Evolutionary conservation across 2,329 filamentous ascomycete genomes (phyloP), one percentile per base, ranked within the genome.

Genomic region (Exophiala aquamarina): DNA sequence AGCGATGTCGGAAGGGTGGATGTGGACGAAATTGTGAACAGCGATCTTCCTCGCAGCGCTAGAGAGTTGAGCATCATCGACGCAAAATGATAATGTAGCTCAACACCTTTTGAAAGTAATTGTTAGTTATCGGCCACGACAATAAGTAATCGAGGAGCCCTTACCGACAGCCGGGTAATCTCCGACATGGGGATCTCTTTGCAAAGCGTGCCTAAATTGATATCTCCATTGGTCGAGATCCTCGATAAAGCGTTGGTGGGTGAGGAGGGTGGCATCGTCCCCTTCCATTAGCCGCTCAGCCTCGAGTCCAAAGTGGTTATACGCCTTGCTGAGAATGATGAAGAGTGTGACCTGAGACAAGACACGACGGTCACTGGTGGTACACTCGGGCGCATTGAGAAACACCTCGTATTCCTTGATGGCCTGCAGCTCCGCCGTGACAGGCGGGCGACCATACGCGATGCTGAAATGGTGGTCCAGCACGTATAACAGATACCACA

Each of bases 391-490:
- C 0, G 73, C 70, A 28, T 74, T 69, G n/a, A 82, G 63, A 35
- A 83, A 78, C 1, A 70, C 67, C 41, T 82, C 77, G 66, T 78
- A 78, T 4, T 78, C 78, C 40, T 78, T 74, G 31, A 83, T 78
- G 0, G 77, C 74, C 11, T 70, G 64, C 44, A 83, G 78, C 41
- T 83, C 79, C 20, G 77, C 75, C 0, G 82, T 76, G 7, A 82
- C 75, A 0, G 78, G 75, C 1, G 78, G 77, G 2, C 81, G 70
- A 2, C 79, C 78, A 44, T 84, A 83, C 0, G 82, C 66, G 17
- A 82, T 83, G 14, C 78, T 80, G 20, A 84, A 78, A 60, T 85
- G 82, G 51, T 83, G 81, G 57, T 85, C 82, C 57, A 81, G 84
- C 1, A 83, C 79, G 56, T 84, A 85, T 1, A 83, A 64, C 26